Conservation (phyloP, 371 early-diverging fungal species). For the Zychaea mexicana region DNA sequence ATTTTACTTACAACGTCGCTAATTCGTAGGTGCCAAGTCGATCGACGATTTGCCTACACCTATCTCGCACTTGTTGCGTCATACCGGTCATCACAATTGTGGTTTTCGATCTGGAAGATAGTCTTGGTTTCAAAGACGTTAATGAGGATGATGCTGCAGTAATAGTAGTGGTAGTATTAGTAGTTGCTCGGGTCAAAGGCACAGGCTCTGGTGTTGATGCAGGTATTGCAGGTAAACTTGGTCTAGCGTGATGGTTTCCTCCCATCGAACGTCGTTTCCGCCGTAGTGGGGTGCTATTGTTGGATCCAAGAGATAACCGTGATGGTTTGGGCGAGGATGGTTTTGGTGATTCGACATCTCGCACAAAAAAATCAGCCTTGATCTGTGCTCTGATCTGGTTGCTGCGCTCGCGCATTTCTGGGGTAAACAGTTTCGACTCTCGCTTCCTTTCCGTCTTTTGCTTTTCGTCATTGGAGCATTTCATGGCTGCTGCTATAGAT, state of each 20-base stretch:
- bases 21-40: conserved; percentile 21
- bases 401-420: conserved; percentile 13
- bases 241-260: not conserved
- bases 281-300: not conserved
- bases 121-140: not conserved
- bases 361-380: conserved; percentile 42
- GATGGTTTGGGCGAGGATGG: conserved; percentile 8
- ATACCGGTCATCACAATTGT: conserved; percentile 32
- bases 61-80: conserved; percentile 11
- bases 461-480: no score
- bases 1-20: conserved; percentile 23
- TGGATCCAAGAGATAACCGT: conserved; percentile 4
- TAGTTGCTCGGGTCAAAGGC: not conserved
- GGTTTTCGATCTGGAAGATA: not conserved
- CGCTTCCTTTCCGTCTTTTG: not conserved
- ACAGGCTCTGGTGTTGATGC: not conserved
- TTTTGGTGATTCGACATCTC: conserved; percentile 9
- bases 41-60: conserved; percentile 16
- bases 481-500: not conserved
- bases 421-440: not conserved
- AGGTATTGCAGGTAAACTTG: not conserved
- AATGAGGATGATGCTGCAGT: not conserved
- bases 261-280: conserved; percentile 21
- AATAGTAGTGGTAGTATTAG: not conserved
- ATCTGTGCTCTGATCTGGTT: conserved; percentile 34